Evolutionary conservation across 2,329 filamentous ascomycete genomes (phyloP).

Genomic region (Ophiocordyceps unilateralis): DNA sequence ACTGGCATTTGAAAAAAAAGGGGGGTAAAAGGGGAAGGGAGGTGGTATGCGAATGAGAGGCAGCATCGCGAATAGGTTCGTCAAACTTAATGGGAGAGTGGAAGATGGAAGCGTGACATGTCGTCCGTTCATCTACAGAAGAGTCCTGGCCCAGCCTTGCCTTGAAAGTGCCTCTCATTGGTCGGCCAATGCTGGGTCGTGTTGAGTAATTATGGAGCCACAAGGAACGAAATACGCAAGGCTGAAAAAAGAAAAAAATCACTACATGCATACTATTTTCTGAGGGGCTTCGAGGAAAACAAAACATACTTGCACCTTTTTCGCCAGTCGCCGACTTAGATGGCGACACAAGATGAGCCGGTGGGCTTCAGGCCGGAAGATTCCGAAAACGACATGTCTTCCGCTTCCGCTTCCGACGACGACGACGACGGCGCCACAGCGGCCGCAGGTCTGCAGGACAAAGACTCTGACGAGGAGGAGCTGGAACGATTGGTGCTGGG

Average conservation of each 20-base stretch:
- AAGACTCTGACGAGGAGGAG: constrained; percentile 70
- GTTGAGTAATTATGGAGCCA: background rate
- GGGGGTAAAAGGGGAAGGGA: too few species aligned
- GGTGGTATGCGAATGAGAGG: too few species aligned
- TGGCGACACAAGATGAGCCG: constrained; percentile 15
- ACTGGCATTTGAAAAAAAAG: too few species aligned
- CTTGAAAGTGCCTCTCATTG: background rate
- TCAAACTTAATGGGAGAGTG: too few species aligned
- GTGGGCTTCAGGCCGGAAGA: constrained; percentile 10
- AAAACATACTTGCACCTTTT: background rate
- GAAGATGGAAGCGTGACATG: too few species aligned
- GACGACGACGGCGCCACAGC: constrained; percentile 11
- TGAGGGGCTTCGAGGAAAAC: constrained; percentile 3
- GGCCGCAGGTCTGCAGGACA: constrained; percentile 27
- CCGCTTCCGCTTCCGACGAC: too few species aligned
- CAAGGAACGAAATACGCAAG: background rate
- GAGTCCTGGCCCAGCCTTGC: background rate
- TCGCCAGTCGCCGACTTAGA: constrained; percentile 2
- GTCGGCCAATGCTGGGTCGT: too few species aligned
- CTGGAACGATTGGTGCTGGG: constrained; percentile 82
- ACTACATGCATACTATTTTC: background rate
- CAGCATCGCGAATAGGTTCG: too few species aligned
- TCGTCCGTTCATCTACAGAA: too few species aligned
- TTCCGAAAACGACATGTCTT: constrained; percentile 12
- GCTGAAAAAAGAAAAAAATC: constrained; percentile 5